Base-by-base conservation (phyloP, 345 rosid species). In the Citropsis articulata region DNA sequence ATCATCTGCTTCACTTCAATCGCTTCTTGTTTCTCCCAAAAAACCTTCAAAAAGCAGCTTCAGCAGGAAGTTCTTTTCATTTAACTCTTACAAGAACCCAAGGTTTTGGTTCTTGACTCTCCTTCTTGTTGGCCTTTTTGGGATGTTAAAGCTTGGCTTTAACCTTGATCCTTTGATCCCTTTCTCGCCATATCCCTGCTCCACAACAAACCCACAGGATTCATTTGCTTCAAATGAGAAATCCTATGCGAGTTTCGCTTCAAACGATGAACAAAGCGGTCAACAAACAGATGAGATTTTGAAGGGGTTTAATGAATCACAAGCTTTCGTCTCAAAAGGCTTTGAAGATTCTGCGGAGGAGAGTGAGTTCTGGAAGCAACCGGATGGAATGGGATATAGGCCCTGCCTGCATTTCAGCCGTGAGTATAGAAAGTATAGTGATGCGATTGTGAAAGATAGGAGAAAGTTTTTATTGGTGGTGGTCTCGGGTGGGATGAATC, bases 401-500 rank as follows among this genome's bases (percentile, higher is more conserved):
- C 97, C 99, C 14, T 94, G 98, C 62, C 81, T 97, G 85, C 75
- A 62, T 5, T 90, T 94, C 82, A 91, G 85, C 65, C 3, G 10
- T 48, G 90, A 83, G 33, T 97, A 97, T 66, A 83, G 83, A 75
- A 89, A 76, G 83, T 83, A 81, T 22, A 91, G 88, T 70, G 82
- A 79, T 64, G 78, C 5, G 62, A 72, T 93, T 38, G 77, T 82
- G 40, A 81, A 73, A 77, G 82, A 86, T 77, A 86, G 89, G 81
- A 89, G 81, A 68, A 94, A 85, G 66, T 94, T 93, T 83, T 81
- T 97, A 79, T 64, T 97, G 81, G 99, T 94, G 31, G 98, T 94
- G 57, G 99, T 97, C 57, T 83, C 98, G 13, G 98, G 99, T 28
- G 99, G 98, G 27, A 82, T 97, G 88, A 97, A 94, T 84, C 98